phyloP scores from a whole-genome alignment of 345 rosid species.

The Salix udensis region DNA sequence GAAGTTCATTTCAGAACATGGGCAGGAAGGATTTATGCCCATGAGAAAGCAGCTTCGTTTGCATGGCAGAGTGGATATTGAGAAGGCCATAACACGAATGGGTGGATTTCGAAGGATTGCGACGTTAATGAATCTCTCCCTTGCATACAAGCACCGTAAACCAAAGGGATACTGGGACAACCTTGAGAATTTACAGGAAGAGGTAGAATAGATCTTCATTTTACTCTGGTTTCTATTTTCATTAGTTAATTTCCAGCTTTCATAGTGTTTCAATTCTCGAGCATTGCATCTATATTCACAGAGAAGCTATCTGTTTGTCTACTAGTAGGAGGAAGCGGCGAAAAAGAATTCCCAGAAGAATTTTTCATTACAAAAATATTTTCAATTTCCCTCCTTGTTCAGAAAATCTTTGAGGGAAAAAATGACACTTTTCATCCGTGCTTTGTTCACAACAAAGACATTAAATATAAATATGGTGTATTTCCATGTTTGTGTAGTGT shows the following conservation, averaged over 20 bases:
- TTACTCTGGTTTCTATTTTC: background rate
- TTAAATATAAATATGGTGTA: background rate
- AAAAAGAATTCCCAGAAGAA: background rate
- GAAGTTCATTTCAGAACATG: conserved; percentile 73
- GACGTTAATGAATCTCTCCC: conserved; percentile 70
- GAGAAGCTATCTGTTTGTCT: background rate
- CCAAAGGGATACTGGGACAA: conserved; percentile 98
- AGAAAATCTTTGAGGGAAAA: background rate
- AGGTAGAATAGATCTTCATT: conserved; percentile 43
- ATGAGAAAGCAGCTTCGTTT: conserved; percentile 94
- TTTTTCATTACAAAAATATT: background rate
- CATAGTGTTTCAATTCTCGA: background rate
- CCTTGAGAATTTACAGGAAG: conserved; percentile 83
- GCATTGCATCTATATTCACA: background rate
- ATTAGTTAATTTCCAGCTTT: background rate
- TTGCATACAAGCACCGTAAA: conserved; percentile 88
- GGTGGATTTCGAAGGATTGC: conserved; percentile 95
- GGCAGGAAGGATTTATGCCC: conserved; percentile 98
- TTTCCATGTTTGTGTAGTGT: background rate
- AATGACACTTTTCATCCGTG: background rate
- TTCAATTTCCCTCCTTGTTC: background rate
- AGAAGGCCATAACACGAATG: conserved; percentile 86
- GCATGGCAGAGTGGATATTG: conserved; percentile 89
- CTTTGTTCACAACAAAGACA: background rate
- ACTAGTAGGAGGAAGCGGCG: background rate